Base-by-base conservation (phyloP, 805 yeast genomes). In the Saccharomycopsis babjevae region DNA sequence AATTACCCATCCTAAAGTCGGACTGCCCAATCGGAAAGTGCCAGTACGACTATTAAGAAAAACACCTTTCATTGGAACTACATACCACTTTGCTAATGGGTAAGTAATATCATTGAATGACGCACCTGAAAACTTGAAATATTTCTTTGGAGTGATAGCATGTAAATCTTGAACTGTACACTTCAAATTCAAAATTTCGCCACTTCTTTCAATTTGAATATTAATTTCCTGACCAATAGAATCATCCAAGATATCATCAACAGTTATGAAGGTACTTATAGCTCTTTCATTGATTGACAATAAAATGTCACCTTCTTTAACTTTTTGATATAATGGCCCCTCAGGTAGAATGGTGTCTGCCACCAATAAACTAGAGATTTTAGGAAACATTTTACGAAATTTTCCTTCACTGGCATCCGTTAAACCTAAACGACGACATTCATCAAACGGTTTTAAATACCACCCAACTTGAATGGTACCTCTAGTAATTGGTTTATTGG, bases 391-490 rank as follows among this genome's bases (percentile, higher is more conserved):
- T 50, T 78, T 73, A 68, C 97, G 83, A 50, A 92, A 88, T 60
- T 71, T 72, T 40, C 81, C 78, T 69, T 91, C 97, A 10, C 87
- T 85, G 52, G 83, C 93, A 1, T 82, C 74, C 1, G 90, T 83
- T 57, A 92, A 77, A 0, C 97, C 97, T 61, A 92, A 77, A 67
- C 97, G 80, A 68, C 88, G 81, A 75, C 97, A 92, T 72, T 89
- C 96, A 68, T 92, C 97, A 68, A 81, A 92, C 0, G 97, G 97
- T 68, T 84, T 86, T 66, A 91, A 75, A 56, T 81, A 73, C 96
- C 97, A 92, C 67, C 89, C 96, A 1, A 86, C 89, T 73, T 92
- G 97, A 60, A 92, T 88, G 1, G 96, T 91, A 64, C 97, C 97
- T 74, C 97, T 81, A 0, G 96, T 83, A 50, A 92, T 83, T 0